These are phyloP conservation scores for Colletotrichum tanaceti DNA, from an alignment of 2,329 filamentous ascomycete genomes.

Conservation along the genomic window DNA sequence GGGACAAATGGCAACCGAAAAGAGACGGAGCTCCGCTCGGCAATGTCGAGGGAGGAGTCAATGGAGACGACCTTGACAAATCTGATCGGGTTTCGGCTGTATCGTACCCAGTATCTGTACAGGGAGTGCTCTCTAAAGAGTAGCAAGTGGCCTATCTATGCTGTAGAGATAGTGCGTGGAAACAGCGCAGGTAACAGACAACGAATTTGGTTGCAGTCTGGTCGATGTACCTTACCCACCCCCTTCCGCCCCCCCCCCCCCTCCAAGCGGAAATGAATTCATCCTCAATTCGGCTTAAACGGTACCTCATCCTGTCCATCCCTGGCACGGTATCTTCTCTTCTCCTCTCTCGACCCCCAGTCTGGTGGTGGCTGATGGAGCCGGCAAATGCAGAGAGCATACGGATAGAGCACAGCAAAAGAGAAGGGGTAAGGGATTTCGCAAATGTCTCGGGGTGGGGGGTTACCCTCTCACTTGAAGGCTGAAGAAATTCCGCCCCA, in stretches of 20 bases:
- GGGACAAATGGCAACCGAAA: not conserved
- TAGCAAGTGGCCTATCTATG: no score
- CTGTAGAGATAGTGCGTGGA: not conserved
- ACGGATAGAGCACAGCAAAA: not conserved
- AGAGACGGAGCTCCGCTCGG: not conserved
- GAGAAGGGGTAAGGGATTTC: constrained; percentile 5
- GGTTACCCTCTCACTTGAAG: not conserved
- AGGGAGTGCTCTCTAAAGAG: no score
- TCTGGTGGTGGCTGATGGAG: not conserved
- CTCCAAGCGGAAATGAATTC: constrained; percentile 10
- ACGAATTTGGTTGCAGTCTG: not conserved
- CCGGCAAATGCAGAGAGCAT: not conserved
- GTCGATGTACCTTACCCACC: not conserved
- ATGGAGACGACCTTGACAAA: not conserved
- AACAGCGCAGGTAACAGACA: not conserved
- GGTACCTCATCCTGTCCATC: not conserved
- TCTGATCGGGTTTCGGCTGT: not conserved
- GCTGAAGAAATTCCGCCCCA: constrained; percentile 1
- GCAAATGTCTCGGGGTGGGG: constrained; percentile 22
- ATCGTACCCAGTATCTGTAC: not conserved
- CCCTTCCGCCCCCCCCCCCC: no score
- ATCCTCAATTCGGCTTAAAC: not conserved
- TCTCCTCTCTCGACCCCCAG: not conserved
- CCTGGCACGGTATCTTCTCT: not conserved
- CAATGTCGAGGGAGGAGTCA: not conserved